Percentiles rank a stretch among this genome's conserved stretches.
Evolutionary conservation across 768 basidiomycete species (phyloP).

Genomic region (Russula sp.): DNA sequence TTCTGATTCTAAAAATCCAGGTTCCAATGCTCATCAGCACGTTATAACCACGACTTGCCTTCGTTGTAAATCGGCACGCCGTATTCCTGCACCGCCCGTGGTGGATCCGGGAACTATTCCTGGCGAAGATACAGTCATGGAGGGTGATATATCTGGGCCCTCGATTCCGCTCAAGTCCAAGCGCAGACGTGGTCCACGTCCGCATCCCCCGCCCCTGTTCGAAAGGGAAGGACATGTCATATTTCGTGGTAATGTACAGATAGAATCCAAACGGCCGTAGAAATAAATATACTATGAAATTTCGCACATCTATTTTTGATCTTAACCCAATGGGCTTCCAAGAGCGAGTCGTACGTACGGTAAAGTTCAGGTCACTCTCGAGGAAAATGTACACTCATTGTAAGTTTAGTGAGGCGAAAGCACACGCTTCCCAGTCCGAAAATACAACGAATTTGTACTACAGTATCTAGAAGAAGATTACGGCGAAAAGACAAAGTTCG

Average conservation of each 20-base stretch:
- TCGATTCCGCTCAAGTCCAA: conserved; percentile 3
- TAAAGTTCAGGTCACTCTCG: too few relatives aligned
- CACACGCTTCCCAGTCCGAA: too few relatives aligned
- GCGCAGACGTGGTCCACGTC: conserved; percentile 33
- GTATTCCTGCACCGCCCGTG: conserved; percentile 63
- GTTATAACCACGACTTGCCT: conserved; percentile 57
- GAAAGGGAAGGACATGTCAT: conserved; percentile 63
- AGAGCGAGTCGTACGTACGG: too few relatives aligned
- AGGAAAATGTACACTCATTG: too few relatives aligned
- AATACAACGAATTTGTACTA: too few relatives aligned
- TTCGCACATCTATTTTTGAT: neutral
- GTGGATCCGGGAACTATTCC: conserved; percentile 6
- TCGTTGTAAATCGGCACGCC: conserved; percentile 54
- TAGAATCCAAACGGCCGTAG: conserved; percentile 7
- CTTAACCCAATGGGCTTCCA: too few relatives aligned
- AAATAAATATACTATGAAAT: neutral
- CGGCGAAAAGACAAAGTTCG: too few relatives aligned
- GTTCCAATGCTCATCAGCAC: conserved; percentile 50
- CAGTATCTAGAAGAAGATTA: too few relatives aligned
- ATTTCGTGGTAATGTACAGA: conserved; percentile 58
- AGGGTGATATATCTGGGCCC: neutral
- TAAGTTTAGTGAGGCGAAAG: too few relatives aligned
- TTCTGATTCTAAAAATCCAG: conserved; percentile 32
- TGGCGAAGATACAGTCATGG: conserved; percentile 5
- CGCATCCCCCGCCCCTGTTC: conserved; percentile 58